phyloP scores from a whole-genome alignment of 2,329 filamentous ascomycete genomes.

The Mollisiaceae sp. region DNA sequence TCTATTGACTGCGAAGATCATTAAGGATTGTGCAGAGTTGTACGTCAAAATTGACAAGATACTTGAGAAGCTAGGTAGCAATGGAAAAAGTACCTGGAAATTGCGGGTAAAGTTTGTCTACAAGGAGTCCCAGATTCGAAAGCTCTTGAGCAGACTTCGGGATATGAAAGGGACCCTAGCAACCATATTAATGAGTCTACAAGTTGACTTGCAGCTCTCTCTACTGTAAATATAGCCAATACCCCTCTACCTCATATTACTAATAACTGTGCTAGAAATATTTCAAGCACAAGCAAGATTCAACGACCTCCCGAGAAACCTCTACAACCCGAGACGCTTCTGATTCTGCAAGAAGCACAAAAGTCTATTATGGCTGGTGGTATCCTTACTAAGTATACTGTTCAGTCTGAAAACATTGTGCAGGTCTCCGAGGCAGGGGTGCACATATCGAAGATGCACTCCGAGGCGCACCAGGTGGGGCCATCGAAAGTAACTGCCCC shows the following conservation, averaged over 20 bases:
- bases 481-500: not conserved
- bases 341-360: conserved; percentile 23
- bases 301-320: conserved; percentile 20
- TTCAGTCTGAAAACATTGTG: not conserved
- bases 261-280: conserved; percentile 22
- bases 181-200: conserved; percentile 34
- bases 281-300: conserved; percentile 27
- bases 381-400: conserved; percentile 19
- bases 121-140: conserved; percentile 32
- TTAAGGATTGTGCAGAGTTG: conserved; percentile 31
- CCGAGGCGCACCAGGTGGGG: not conserved
- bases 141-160: conserved; percentile 29
- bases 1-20: conserved; percentile 34
- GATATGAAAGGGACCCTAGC: conserved; percentile 35
- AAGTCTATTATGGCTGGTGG: conserved; percentile 17
- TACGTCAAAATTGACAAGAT: conserved; percentile 35
- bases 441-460: not conserved
- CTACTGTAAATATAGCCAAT: conserved; percentile 28
- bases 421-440: not conserved
- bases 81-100: conserved; percentile 32
- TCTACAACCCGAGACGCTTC: conserved; percentile 27
- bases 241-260: not conserved
- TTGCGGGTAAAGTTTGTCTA: conserved; percentile 32
- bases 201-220: conserved; percentile 35
- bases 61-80: conserved; percentile 26